These are phyloP conservation scores for Endothia cerciana DNA, from an alignment of 2,329 filamentous ascomycete species.

Conservation along the genomic window DNA sequence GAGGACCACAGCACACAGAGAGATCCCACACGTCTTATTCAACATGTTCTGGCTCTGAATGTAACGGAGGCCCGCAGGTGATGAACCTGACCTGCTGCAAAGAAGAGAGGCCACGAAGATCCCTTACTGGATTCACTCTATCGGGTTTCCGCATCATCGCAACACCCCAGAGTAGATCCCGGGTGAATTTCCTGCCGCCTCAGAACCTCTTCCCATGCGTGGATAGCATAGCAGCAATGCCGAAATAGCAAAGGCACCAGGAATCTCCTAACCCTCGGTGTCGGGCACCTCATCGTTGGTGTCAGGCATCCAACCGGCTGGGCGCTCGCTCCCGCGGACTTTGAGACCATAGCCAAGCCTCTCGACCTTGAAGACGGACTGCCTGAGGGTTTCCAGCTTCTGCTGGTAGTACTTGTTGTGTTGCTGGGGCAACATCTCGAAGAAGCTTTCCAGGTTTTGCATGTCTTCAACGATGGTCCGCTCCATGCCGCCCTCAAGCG, in stretches of 20 bases:
- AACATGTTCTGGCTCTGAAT: too few relatives aligned
- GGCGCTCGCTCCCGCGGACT: conserved; percentile 84
- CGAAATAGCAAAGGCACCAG: not conserved
- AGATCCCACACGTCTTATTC: too few relatives aligned
- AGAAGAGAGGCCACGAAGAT: too few relatives aligned
- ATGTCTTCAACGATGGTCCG: conserved; percentile 78
- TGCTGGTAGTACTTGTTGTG: conserved; percentile 64
- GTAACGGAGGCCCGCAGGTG: too few relatives aligned
- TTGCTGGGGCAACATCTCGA: conserved; percentile 72
- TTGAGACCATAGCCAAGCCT: conserved; percentile 84
- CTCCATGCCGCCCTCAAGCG: conserved; percentile 35
- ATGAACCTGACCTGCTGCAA: too few relatives aligned
- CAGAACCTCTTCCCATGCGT: too few relatives aligned
- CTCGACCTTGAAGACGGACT: conserved; percentile 93
- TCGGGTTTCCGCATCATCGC: too few relatives aligned
- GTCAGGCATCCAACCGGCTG: conserved; percentile 91
- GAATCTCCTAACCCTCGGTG: conserved; percentile 13
- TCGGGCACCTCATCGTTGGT: conserved; percentile 43
- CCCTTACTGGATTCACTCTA: too few relatives aligned
- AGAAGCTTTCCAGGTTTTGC: conserved; percentile 73
- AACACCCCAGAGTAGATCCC: too few relatives aligned
- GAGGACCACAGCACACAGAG: too few relatives aligned
- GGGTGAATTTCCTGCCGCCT: too few relatives aligned
- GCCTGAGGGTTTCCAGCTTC: conserved; percentile 86
- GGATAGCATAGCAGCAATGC: not conserved